These are phyloP conservation scores for Colletotrichum graminicola DNA, from an alignment of 2,329 filamentous ascomycete species.

Conservation along the genomic window DNA sequence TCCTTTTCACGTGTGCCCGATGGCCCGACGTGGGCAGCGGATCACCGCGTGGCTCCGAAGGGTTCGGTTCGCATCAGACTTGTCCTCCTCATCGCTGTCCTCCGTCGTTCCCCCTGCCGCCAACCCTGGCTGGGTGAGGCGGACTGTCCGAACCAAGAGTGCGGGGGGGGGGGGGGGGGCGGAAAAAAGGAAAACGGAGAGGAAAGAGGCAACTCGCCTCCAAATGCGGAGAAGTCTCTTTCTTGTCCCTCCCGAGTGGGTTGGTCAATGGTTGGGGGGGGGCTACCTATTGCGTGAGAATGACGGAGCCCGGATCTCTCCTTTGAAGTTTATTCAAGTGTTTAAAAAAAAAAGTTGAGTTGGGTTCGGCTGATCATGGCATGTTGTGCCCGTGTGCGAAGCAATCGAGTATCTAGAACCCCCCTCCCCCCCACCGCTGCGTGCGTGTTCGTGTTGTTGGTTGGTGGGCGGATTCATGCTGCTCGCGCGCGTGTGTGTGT, in stretches of 20 bases:
- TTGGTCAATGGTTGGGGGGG: slow-evolving; percentile 2
- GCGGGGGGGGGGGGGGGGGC: not conserved
- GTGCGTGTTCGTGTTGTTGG: not conserved
- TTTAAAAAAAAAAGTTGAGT: slow-evolving; percentile 5
- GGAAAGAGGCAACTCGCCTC: slow-evolving; percentile 5
- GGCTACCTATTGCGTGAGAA: not conserved
- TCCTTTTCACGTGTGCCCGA: not conserved
- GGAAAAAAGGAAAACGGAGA: not conserved
- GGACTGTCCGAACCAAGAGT: slow-evolving; percentile 11
- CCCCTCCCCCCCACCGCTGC: not conserved
- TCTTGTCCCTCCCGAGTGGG: not conserved
- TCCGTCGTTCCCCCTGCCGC: not conserved
- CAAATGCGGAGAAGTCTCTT: slow-evolving; percentile 3
- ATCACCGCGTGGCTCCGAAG: not conserved
- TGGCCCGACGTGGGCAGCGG: not conserved
- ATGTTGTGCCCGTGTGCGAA: not conserved
- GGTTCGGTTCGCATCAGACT: slow-evolving; percentile 1
- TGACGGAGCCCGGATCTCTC: slow-evolving; percentile 13
- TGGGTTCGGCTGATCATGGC: slow-evolving; percentile 16
- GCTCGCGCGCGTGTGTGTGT: not conserved
- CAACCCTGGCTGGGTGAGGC: slow-evolving; percentile 24
- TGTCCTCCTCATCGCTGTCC: not conserved
- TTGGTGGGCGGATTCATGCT: not conserved
- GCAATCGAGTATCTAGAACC: not conserved
- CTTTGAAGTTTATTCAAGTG: slow-evolving; percentile 2